Evolutionary conservation across 176 grass and related monocot genomes (phyloP).

Genomic region (Chrysopogon serrulatus): DNA sequence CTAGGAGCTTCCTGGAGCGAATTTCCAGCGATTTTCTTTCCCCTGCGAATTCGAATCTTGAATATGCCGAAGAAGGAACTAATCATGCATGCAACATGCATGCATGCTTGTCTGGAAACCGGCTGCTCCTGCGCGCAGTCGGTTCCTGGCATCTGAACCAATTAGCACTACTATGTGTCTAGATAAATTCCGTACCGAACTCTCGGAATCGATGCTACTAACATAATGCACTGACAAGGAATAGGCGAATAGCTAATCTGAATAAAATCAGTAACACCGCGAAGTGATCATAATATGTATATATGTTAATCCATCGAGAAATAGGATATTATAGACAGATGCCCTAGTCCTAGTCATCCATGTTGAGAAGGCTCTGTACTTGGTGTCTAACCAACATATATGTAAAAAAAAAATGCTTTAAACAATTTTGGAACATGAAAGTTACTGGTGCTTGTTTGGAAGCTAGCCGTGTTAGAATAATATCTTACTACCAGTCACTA

Average conservation of each 20-base stretch:
- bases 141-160: background rate
- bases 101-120: background rate
- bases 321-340: background rate
- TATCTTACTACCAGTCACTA: background rate
- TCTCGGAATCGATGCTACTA: conserved; percentile 3
- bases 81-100: background rate
- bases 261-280: background rate
- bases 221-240: background rate
- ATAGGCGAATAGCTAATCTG: background rate
- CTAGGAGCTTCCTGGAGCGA: background rate
- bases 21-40: background rate
- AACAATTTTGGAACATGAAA: background rate
- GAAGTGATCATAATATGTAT: background rate
- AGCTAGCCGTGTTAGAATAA: background rate
- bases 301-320: background rate
- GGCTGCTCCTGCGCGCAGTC: background rate
- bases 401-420: background rate
- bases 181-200: background rate
- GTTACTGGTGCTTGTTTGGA: background rate
- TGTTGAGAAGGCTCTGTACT: background rate
- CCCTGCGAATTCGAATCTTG: background rate
- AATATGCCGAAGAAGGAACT: background rate
- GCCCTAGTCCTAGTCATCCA: background rate
- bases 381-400: background rate
- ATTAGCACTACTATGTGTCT: background rate